These are phyloP conservation scores for Bonia amplexicaulis DNA, from an alignment of 176 grass and related monocot genomes.

Conservation along the genomic window DNA sequence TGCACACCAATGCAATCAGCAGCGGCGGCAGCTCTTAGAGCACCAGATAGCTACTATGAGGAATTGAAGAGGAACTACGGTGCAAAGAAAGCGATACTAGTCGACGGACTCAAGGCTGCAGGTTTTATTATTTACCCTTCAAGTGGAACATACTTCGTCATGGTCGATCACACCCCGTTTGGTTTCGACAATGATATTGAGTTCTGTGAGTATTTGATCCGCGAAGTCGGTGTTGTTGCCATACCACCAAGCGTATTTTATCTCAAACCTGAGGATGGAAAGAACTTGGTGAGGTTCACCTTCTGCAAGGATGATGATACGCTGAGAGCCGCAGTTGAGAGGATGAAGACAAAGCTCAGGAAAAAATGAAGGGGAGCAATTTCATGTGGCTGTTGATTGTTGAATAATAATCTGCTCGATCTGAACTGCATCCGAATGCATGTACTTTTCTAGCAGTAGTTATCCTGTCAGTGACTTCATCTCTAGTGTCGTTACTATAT, in stretches of 20 bases:
- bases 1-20: slow-evolving; percentile 93
- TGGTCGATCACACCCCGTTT: slow-evolving; percentile 92
- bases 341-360: slow-evolving; percentile 82
- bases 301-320: slow-evolving; percentile 96
- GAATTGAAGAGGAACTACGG: slow-evolving; percentile 79
- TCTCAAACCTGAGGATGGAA: slow-evolving; percentile 88
- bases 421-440: neutral
- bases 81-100: slow-evolving; percentile 65
- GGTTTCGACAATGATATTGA: slow-evolving; percentile 69
- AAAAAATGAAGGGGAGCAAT: slow-evolving; percentile 36
- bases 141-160: slow-evolving; percentile 86
- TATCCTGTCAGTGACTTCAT: slow-evolving; percentile 17
- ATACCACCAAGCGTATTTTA: slow-evolving; percentile 97
- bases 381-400: slow-evolving; percentile 12
- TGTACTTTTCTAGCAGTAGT: slow-evolving; percentile 32
- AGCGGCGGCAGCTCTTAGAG: slow-evolving; percentile 46
- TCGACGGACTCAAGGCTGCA: slow-evolving; percentile 65
- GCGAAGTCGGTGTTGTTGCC: slow-evolving; percentile 73
- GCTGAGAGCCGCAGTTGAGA: slow-evolving; percentile 61
- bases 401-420: slow-evolving; percentile 38
- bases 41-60: slow-evolving; percentile 77
- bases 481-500: slow-evolving; percentile 10
- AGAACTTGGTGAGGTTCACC: slow-evolving; percentile 94
- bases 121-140: slow-evolving; percentile 90
- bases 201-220: slow-evolving; percentile 92